Base-by-base conservation (phyloP, 805 yeast species). In the Zygotorulaspora chibaensis region DNA sequence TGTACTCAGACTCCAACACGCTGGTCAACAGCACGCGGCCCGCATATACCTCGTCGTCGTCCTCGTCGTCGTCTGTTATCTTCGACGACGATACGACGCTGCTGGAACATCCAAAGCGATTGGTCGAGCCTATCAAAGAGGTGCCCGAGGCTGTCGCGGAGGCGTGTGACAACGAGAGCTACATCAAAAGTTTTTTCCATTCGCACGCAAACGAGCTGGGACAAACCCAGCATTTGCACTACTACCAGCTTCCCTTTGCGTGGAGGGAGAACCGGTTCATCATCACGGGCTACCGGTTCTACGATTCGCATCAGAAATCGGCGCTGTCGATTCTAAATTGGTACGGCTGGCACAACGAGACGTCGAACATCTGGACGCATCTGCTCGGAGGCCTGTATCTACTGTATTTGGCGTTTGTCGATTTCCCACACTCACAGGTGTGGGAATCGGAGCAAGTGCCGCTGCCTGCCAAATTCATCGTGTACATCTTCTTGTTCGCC, bases 281-380 rank as follows among this genome's bases (percentile, higher is more conserved):
- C 47, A 71, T 84, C 16, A 70, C 79, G 45, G 98, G 98, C 2
- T 93, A 91, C 68, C 72, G 97, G 49, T 93, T 91, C 67, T 81
- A 84, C 50, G 69, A 77, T 46, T 74, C 77, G 34, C 89, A 84
- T 59, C 26, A 58, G 6, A 74, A 76, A 44, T 84, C 93, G 53
- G 42, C 84, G 26, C 65, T 71, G 48, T 79, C 90, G 39, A 69
- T 89, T 75, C 80, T 59, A 62, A 62, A 63, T 43, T 55, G 63
- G 61, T 65, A 63, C 43, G 65, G 67, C 18, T 59, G 72, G 63
- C 98, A 93, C 67, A 91, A 91, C 62, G 99, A 91, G 65, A 77
- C 96, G 0, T 76, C 85, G 61, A 93, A 93, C 66, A 89, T 91
- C 45, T 91, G 99, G 98, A 77, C 96, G 0, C 99, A 91, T 68